Evolutionary conservation across 2,329 filamentous ascomycete species (phyloP), one percentile per base, ranked within the genome.

Genomic region (Parastagonospora avenae): DNA sequence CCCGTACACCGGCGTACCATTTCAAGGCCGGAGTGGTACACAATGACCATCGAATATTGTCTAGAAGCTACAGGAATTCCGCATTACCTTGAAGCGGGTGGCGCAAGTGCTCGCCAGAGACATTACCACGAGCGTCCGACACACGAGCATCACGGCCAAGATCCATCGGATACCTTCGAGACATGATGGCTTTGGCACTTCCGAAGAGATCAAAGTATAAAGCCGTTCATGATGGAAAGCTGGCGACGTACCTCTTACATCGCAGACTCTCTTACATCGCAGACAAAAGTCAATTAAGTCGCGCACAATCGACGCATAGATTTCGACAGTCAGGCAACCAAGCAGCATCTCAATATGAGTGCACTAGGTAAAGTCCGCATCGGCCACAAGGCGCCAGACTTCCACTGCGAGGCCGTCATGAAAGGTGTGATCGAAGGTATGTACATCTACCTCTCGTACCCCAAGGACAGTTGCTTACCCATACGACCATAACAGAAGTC

Each of bases 331-430:
- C 19, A 24, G 19, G 19, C 19, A 5, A 3, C 19, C 19, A 24
- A 5, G 11, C n/a, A 39, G 8, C 4, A 52, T 0, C 28, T n/a
- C 16, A 45, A 43, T 3, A 69, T 67, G 64, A 57, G 59, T 28
- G 43, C 43, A 8, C 48, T 66, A 8, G 62, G 63, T 10, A 50
- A 52, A 29, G 62, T 66, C n/a, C 58, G 60, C 19, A 62, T 69
- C n/a, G 63, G 64, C 1, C 55, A 60, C n/a, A 57, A 54, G 46
- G 64, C 66, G 8, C 64, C 64, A 8, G 57, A 67, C 40, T 67
- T 67, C 30, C 60, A 57, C 8, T 67, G 66, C 47, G 64, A 69
- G 29, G 66, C 63, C 32, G 62, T 67, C 15, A 44, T 59, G 19
- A 58, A 55, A 32, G 63, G 64, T 4, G 35, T 54, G 2, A 62